Conservation (phyloP, 106 monocot species). For the Dendrobium officinale region DNA sequence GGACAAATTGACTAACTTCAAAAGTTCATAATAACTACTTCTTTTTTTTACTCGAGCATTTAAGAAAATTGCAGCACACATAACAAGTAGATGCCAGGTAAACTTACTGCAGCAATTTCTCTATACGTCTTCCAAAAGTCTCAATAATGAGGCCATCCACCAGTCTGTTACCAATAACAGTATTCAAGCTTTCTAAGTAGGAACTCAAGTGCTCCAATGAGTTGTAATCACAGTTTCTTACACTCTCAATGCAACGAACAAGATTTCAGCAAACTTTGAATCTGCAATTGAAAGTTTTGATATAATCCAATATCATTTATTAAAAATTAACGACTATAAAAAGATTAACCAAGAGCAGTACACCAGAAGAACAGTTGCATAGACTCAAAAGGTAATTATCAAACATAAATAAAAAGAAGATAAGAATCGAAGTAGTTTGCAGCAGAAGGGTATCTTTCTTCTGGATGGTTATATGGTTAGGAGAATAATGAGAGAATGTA, state of each 20-base stretch:
- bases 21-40: not conserved
- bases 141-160: constrained; percentile 90
- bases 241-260: constrained; percentile 43
- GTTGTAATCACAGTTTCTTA: constrained; percentile 42
- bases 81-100: not conserved
- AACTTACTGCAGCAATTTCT: constrained; percentile 82
- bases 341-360: not conserved
- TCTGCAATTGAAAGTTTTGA: constrained; percentile 29
- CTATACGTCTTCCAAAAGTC: constrained; percentile 87
- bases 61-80: not conserved
- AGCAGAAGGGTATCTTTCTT: not conserved
- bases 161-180: constrained; percentile 58
- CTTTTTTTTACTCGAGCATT: not conserved
- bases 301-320: not conserved
- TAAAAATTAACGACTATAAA: not conserved
- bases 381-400: not conserved
- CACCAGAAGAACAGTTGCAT: constrained; percentile 7
- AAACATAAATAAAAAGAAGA: not conserved
- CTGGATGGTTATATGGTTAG: not conserved
- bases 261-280: constrained; percentile 64
- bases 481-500: not conserved
- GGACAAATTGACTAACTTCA: not conserved
- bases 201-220: constrained; percentile 72
- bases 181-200: constrained; percentile 66
- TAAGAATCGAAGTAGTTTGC: not conserved